Percentiles rank a stretch among this genome's conserved stretches.
Evolutionary conservation across 1,284 basidiomycete genomes (phyloP).

Genomic region (Microstroma glucosiphilum): DNA sequence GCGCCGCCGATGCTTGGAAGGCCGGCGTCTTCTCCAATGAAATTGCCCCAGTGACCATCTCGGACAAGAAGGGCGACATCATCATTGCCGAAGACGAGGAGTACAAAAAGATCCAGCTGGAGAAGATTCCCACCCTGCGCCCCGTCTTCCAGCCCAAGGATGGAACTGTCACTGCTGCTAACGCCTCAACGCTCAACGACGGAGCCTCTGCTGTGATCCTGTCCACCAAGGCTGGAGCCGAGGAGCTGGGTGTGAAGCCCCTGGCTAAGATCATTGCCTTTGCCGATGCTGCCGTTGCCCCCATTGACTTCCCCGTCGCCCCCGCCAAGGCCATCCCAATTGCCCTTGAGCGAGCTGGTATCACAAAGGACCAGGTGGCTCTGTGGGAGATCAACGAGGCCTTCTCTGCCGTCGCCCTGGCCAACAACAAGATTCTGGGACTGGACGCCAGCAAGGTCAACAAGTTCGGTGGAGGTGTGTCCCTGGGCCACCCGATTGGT

Average conservation of each 20-base stretch:
- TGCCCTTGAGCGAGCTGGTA: constrained; percentile 79
- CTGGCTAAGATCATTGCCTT: constrained; percentile 61
- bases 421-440: constrained; percentile 50
- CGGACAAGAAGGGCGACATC: constrained; percentile 81
- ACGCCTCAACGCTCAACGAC: constrained; percentile 54
- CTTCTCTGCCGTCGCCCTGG: constrained; percentile 51
- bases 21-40: constrained; percentile 77
- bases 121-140: constrained; percentile 51
- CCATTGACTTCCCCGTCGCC: constrained; percentile 93
- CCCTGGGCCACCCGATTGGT: constrained; percentile 64
- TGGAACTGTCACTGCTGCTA: constrained; percentile 54
- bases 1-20: constrained; percentile 85
- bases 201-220: constrained; percentile 53
- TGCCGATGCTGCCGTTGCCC: constrained; percentile 91
- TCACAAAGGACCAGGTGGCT: constrained; percentile 76
- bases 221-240: constrained; percentile 41
- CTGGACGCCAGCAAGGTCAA: constrained; percentile 80
- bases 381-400: constrained; percentile 88
- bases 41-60: constrained; percentile 68
- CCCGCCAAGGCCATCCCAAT: constrained; percentile 84
- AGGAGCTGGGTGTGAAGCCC: constrained; percentile 51
- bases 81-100: constrained; percentile 90
- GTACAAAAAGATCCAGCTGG: constrained; percentile 62
- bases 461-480: constrained; percentile 64
- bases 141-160: constrained; percentile 53